Conservation (phyloP, 768 basidiomycete species). For the Tephrocybe sp. region DNA sequence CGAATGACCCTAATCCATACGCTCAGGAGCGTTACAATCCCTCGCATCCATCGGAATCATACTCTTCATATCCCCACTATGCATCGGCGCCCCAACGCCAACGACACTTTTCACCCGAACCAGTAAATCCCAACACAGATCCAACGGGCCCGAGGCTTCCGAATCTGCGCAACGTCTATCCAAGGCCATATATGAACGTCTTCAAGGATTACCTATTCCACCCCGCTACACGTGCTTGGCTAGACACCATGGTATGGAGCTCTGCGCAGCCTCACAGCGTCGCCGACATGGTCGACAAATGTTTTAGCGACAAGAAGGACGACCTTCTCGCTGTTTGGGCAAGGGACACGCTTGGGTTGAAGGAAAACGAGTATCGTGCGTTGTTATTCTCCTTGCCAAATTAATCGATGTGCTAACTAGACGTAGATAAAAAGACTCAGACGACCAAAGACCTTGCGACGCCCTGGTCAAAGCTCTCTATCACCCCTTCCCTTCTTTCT, state of each 20-base stretch:
- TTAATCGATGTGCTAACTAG: background rate
- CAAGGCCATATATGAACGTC: slow-evolving; percentile 62
- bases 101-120: background rate
- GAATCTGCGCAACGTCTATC: slow-evolving; percentile 39
- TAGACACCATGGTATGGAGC: slow-evolving; percentile 89
- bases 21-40: too few relatives aligned
- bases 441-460: slow-evolving; percentile 78
- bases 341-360: slow-evolving; percentile 73
- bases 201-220: slow-evolving; percentile 67
- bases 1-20: too few relatives aligned
- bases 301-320: slow-evolving; percentile 44
- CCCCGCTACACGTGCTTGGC: slow-evolving; percentile 55
- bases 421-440: slow-evolving; percentile 38
- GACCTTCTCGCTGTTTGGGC: slow-evolving; percentile 72
- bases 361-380: slow-evolving; percentile 61
- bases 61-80: too few relatives aligned
- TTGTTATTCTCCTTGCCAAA: slow-evolving; percentile 11
- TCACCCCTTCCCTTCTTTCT: background rate
- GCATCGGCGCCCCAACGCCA: background rate
- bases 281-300: slow-evolving; percentile 63
- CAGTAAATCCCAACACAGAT: background rate
- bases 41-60: background rate
- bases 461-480: slow-evolving; percentile 52
- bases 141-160: slow-evolving; percentile 12
- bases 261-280: slow-evolving; percentile 83